Conservation (phyloP, 2,329 filamentous ascomycete species). For the Chaetomiaceae sp. region DNA sequence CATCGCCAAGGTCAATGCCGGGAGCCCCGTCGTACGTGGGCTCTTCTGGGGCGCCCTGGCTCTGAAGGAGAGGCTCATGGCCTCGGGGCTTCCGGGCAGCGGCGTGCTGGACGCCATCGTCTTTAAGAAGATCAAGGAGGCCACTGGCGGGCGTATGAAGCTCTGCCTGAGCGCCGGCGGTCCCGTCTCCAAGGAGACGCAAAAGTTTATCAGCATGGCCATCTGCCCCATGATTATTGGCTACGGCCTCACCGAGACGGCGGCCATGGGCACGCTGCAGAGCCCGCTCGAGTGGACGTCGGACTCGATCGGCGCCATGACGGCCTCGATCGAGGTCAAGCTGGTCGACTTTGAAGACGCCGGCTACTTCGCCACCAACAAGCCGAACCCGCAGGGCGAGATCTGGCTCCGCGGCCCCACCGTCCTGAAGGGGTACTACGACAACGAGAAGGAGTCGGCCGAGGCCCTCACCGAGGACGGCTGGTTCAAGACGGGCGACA, state of each 20-base stretch:
- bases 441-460: slow-evolving; percentile 71
- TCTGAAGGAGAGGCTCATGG: slow-evolving; percentile 48
- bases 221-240: slow-evolving; percentile 87
- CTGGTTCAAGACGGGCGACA: slow-evolving; percentile 87
- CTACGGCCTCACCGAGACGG: slow-evolving; percentile 83
- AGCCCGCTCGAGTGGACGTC: slow-evolving; percentile 77
- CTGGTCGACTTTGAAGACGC: slow-evolving; percentile 81
- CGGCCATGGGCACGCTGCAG: slow-evolving; percentile 68
- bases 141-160: slow-evolving; percentile 74
- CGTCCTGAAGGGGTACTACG: slow-evolving; percentile 68
- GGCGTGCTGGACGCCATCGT: slow-evolving; percentile 71
- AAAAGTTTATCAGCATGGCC: slow-evolving; percentile 81
- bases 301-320: slow-evolving; percentile 66
- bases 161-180: slow-evolving; percentile 84
- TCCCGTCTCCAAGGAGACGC: slow-evolving; percentile 77
- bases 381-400: slow-evolving; percentile 74
- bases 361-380: slow-evolving; percentile 71
- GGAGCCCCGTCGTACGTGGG: slow-evolving; percentile 62
- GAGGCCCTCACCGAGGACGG: slow-evolving; percentile 66
- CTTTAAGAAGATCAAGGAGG: slow-evolving; percentile 89
- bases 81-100: slow-evolving; percentile 57
- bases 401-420: slow-evolving; percentile 78
- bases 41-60: slow-evolving; percentile 64
- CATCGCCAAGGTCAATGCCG: slow-evolving; percentile 66
- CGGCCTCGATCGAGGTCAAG: slow-evolving; percentile 72